These are phyloP conservation scores for Jamesozyma piceae DNA, from an alignment of 805 yeast genomes.

Conservation along the genomic window DNA sequence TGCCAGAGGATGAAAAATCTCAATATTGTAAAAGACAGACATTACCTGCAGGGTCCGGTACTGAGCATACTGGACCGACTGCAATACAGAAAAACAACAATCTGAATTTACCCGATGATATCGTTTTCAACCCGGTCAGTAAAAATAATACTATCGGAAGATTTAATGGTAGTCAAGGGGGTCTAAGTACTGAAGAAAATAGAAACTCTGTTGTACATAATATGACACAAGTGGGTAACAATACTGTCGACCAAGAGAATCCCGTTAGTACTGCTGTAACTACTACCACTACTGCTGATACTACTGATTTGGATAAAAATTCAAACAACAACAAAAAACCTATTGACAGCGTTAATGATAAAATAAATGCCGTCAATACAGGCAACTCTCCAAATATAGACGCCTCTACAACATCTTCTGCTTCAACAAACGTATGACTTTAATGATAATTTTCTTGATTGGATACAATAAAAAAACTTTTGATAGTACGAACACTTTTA, in stretches of 20 bases:
- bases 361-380: neutral
- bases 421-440: neutral
- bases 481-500: neutral
- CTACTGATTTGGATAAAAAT: no score
- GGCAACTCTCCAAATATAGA: neutral
- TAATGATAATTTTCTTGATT: no score
- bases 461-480: no score
- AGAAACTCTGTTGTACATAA: neutral
- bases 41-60: conserved; percentile 1
- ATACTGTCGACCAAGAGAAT: no score
- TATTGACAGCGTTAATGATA: no score
- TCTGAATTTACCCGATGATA: neutral
- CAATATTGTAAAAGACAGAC: conserved; percentile 28
- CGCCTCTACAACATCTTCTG: neutral
- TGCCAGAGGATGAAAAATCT: conserved; percentile 26
- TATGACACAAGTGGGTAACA: no score
- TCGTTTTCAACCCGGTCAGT: neutral
- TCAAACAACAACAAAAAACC: no score
- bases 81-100: neutral
- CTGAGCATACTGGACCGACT: neutral
- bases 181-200: neutral
- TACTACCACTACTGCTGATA: neutral
- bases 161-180: neutral
- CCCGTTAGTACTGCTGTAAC: neutral
- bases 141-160: neutral